These are phyloP conservation scores for Melocanna baccifera DNA, from an alignment of 176 grass and related monocot genomes.

Conservation along the genomic window DNA sequence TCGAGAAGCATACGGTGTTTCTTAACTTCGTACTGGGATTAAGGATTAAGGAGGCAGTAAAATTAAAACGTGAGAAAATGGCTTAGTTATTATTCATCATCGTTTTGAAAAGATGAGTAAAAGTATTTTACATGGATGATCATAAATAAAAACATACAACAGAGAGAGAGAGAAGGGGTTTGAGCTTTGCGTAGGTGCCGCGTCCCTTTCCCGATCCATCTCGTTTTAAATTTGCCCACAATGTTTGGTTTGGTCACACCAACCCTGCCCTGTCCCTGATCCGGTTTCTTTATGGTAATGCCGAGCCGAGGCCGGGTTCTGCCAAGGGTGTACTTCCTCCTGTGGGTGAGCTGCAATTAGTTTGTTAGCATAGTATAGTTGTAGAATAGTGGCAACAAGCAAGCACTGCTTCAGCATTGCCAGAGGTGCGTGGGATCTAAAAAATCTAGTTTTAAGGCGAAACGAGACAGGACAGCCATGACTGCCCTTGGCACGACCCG, in stretches of 20 bases:
- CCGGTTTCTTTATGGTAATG: constrained; percentile 4
- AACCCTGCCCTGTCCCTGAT: neutral
- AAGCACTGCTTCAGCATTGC: constrained; percentile 5
- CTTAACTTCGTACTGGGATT: no score
- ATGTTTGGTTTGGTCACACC: constrained; percentile 16
- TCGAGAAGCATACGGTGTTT: no score
- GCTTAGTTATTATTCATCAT: no score
- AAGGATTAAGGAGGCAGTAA: no score
- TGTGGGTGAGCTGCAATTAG: neutral
- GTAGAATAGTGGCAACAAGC: neutral
- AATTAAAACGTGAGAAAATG: no score
- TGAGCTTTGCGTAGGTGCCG: constrained; percentile 6
- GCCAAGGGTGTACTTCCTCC: neutral
- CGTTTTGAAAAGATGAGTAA: no score
- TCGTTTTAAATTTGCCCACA: neutral
- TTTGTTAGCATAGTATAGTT: neutral
- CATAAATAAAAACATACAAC: no score
- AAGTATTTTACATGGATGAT: no score
- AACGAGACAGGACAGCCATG: constrained; percentile 34
- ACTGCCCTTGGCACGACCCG: constrained; percentile 31
- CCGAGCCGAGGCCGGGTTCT: neutral
- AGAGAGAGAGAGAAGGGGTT: neutral
- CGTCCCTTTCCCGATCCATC: constrained; percentile 24
- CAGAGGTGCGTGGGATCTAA: neutral
- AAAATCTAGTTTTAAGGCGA: constrained; percentile 23